Evolutionary conservation across 1,284 basidiomycete species (phyloP).

Genomic region (Cerrena zonata): DNA sequence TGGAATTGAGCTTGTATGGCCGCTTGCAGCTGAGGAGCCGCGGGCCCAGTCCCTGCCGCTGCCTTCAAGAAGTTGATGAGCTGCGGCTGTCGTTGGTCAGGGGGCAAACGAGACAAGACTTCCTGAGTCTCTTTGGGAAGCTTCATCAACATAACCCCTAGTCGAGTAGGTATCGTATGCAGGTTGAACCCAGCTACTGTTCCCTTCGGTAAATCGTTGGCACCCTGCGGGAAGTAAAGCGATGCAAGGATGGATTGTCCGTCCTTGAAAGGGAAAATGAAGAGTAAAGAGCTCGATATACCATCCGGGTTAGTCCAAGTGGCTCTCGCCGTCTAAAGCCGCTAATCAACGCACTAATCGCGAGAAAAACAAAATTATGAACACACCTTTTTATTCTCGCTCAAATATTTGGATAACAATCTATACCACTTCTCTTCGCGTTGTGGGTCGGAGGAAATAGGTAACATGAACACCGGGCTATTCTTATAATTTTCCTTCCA

Average conservation of each 20-base stretch:
- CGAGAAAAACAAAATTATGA: background rate
- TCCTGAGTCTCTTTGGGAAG: background rate
- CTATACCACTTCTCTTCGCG: background rate
- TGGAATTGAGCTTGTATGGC: background rate
- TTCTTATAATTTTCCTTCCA: background rate
- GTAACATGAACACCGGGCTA: background rate
- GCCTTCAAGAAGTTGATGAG: background rate
- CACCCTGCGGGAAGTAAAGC: background rate
- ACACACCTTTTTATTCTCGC: background rate
- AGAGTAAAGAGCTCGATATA: background rate
- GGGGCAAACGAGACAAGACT: background rate
- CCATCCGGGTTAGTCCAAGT: background rate
- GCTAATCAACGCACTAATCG: background rate
- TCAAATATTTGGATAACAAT: background rate
- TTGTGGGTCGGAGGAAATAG: background rate
- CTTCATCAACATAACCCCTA: background rate
- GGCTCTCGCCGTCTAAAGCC: background rate
- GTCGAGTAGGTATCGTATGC: background rate
- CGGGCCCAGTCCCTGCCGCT: background rate
- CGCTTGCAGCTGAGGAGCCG: background rate
- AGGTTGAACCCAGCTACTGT: background rate
- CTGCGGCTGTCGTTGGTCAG: background rate
- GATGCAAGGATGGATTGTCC: background rate
- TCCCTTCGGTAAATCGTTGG: background rate
- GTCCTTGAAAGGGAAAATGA: background rate